Conservation (phyloP, 805 yeast species). For the Yamadazyma paraphyllophila region DNA sequence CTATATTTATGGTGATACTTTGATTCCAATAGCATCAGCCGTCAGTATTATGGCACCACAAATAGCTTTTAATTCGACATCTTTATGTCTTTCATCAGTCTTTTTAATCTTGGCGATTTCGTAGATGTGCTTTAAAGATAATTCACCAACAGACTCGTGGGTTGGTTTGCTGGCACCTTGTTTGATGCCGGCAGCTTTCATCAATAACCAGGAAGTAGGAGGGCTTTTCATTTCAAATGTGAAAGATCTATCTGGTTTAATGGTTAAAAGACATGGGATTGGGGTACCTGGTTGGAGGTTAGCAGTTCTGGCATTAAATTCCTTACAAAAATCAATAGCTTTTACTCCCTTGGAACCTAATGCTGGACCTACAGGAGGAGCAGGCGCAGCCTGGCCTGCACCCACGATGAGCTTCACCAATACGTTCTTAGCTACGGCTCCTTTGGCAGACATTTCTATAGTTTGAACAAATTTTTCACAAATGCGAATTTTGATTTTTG, state of each 20-base stretch:
- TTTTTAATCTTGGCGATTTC: conserved; percentile 94
- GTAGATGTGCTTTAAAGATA: conserved; percentile 83
- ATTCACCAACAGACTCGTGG: conserved; percentile 57
- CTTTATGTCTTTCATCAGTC: conserved; percentile 75
- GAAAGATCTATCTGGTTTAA: conserved; percentile 91
- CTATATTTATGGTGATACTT: conserved; percentile 60
- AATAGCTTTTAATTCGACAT: conserved; percentile 67
- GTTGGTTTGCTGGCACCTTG: conserved; percentile 78
- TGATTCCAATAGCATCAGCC: conserved; percentile 87
- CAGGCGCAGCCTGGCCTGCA: conserved; percentile 97
- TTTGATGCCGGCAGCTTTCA: conserved; percentile 74
- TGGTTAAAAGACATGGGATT: conserved; percentile 78
- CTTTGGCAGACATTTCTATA: conserved; percentile 13
- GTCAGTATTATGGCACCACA: conserved; percentile 82
- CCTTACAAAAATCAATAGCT: conserved; percentile 97
- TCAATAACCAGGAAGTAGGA: conserved; percentile 80
- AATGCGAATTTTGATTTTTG: background rate
- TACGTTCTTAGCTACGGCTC: conserved; percentile 47
- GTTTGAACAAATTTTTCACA: conserved; percentile 8
- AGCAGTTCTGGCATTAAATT: conserved; percentile 96
- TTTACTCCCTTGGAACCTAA: conserved; percentile 97
- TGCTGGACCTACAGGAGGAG: conserved; percentile 99
- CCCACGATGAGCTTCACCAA: conserved; percentile 88
- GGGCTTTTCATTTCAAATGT: conserved; percentile 86
- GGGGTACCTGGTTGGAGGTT: conserved; percentile 83